Base-by-base conservation (phyloP, 768 basidiomycete genomes). In the Bullera alba region DNA sequence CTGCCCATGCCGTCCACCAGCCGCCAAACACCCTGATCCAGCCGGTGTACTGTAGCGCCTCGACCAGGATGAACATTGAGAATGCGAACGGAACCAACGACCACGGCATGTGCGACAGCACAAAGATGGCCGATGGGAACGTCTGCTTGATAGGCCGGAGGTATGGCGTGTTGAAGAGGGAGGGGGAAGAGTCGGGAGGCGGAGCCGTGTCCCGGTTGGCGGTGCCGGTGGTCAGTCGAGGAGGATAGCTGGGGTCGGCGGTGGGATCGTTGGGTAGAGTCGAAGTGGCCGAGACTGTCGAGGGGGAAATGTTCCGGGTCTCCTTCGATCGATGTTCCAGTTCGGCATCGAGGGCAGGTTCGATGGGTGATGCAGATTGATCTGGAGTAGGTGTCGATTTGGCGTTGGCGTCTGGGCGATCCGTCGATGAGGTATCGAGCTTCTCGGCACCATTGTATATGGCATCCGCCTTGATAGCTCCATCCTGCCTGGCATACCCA, bases 1-100 rank as follows among this genome's bases (percentile, higher is more conserved):
- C 48, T 5, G 73, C 75, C 78, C 78, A 79, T 5, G 74, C 68
- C 3, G 51, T 61, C 78, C 78, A 79, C 86, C 87, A 87, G 2
- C 59, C 58, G 0, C 82, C 84, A 65, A 92, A 93, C 21, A 91
- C 77, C 12, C 81, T 77, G 7, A 93, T 87, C 90, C 92, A 97
- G 23, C 89, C 89, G 51, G 84, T 82, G 54, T 81, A 78, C 12
- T 82, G 77, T 5, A 97, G 78, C 0, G 79, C 86, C 65, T 92
- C 85, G 51, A 93, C 87, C 50, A 97, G 80, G 58, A 96, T 88
- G 75, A 97, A 96, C 72, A 92, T 89, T 0, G 85, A 83, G 67
- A 96, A 90, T 0, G 90, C 87, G 65, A 97, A 97, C 0, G 88
- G 88, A 15, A 95, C 75, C 5, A 95, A 80, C 12, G 81, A 78